These are phyloP conservation scores for Didymella pinodella DNA, from an alignment of 2,329 filamentous ascomycete genomes.

Conservation along the genomic window DNA sequence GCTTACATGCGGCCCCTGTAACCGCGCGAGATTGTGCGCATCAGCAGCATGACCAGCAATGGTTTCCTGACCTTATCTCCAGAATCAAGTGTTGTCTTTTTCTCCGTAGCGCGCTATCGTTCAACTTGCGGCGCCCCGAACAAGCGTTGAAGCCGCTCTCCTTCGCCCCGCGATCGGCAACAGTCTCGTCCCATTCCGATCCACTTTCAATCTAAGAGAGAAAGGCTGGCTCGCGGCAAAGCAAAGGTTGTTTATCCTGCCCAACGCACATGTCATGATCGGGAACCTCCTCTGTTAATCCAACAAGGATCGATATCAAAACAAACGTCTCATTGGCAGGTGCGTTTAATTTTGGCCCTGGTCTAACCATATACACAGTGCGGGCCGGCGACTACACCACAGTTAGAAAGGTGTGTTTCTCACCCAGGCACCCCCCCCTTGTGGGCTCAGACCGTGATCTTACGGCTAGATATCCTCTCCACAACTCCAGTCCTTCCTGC, in stretches of 20 bases:
- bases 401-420: slow-evolving; percentile 5
- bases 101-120: not conserved
- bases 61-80: not conserved
- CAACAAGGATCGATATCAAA: not conserved
- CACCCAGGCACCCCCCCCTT: slow-evolving; percentile 1
- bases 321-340: slow-evolving; percentile 4
- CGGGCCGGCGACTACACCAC: slow-evolving; percentile 16
- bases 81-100: not conserved
- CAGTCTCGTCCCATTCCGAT: not conserved
- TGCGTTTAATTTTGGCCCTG: not conserved
- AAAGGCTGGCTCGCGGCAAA: not conserved
- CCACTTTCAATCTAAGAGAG: slow-evolving; percentile 12
- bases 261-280: not conserved
- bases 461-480: slow-evolving; percentile 8
- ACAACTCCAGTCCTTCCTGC: slow-evolving; percentile 3
- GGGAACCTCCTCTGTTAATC: not conserved
- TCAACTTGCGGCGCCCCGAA: not conserved
- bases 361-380: slow-evolving; percentile 9
- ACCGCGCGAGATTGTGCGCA: not conserved
- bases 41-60: not conserved
- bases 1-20: not conserved
- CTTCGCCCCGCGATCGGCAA: slow-evolving; percentile 11
- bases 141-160: not conserved
- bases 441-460: slow-evolving; percentile 3
- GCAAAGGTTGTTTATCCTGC: not conserved